Percentiles rank a stretch among this genome's conserved stretches.
Conservation (phyloP, 2,329 filamentous ascomycete genomes). For the Monosporascus sp. region DNA sequence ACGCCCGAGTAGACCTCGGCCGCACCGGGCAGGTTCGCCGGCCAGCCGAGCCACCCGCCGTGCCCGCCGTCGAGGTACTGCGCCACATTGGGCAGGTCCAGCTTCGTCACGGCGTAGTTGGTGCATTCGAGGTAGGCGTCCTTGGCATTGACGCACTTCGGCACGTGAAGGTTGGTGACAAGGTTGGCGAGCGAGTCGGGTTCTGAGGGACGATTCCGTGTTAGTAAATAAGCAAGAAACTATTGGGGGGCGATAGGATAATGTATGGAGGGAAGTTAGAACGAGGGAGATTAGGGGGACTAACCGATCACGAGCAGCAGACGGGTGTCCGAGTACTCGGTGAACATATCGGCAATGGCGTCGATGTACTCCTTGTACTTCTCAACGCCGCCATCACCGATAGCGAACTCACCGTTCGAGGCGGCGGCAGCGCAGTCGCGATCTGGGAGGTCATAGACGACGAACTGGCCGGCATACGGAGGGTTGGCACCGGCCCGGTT, state of each 20-base stretch:
- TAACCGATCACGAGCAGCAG: conserved; percentile 20
- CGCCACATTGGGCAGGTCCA: conserved; percentile 54
- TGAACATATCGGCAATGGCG: conserved; percentile 7
- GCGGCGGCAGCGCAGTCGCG: conserved; percentile 57
- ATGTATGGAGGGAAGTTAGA: too few relatives aligned
- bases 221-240: conserved; percentile 16
- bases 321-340: conserved; percentile 6
- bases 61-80: conserved; percentile 58
- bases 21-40: conserved; percentile 50
- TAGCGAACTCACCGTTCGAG: conserved; percentile 54
- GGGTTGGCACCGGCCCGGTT: conserved; percentile 41
- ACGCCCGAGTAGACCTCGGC: conserved; percentile 40
- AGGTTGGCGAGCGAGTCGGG: conserved; percentile 57
- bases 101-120: conserved; percentile 46
- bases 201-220: conserved; percentile 43
- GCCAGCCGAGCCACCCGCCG: conserved; percentile 57
- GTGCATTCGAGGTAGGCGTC: conserved; percentile 46
- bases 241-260: too few relatives aligned
- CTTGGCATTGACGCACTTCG: conserved; percentile 45
- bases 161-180: conserved; percentile 49
- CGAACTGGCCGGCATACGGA: conserved; percentile 39
- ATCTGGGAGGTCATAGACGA: conserved; percentile 56
- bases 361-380: conserved; percentile 54
- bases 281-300: conserved; percentile 29
- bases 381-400: conserved; percentile 38